Conservation (phyloP, 1,284 basidiomycete genomes). For the Earliella scabrosa region DNA sequence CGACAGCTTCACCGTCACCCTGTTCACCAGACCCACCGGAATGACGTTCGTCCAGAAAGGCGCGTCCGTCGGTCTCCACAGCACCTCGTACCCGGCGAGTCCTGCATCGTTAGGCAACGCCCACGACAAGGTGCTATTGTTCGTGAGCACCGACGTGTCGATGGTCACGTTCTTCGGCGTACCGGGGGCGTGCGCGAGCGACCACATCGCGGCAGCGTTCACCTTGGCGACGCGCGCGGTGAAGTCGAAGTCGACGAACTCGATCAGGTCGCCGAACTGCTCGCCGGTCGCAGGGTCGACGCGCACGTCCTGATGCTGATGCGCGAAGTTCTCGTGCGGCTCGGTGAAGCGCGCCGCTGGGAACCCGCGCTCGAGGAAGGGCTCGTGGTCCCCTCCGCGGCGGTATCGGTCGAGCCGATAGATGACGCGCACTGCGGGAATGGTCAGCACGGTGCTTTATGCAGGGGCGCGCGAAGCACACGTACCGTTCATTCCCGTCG, state of each 20-base stretch:
- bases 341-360: slow-evolving; percentile 59
- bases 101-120: slow-evolving; percentile 41
- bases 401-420: slow-evolving; percentile 57
- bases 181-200: slow-evolving; percentile 54
- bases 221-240: slow-evolving; percentile 53
- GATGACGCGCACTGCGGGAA: slow-evolving; percentile 49
- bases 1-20: slow-evolving; percentile 45
- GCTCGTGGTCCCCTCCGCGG: slow-evolving; percentile 56
- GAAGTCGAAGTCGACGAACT: slow-evolving; percentile 58
- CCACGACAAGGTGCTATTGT: slow-evolving; percentile 58
- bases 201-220: slow-evolving; percentile 56
- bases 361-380: slow-evolving; percentile 54
- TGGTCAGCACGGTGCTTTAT: slow-evolving; percentile 24
- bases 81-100: slow-evolving; percentile 49
- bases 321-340: slow-evolving; percentile 57
- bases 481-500: slow-evolving; percentile 52
- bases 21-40: slow-evolving; percentile 50
- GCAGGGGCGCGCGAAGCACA: not conserved
- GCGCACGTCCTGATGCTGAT: slow-evolving; percentile 59
- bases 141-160: slow-evolving; percentile 50
- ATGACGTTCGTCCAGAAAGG: slow-evolving; percentile 54
- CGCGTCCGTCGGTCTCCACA: slow-evolving; percentile 53
- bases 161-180: slow-evolving; percentile 52
- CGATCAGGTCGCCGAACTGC: slow-evolving; percentile 56
- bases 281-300: slow-evolving; percentile 45